phyloP scores from a whole-genome alignment of 2,329 filamentous ascomycete genomes.

The Ceratocystis alfenasii region DNA sequence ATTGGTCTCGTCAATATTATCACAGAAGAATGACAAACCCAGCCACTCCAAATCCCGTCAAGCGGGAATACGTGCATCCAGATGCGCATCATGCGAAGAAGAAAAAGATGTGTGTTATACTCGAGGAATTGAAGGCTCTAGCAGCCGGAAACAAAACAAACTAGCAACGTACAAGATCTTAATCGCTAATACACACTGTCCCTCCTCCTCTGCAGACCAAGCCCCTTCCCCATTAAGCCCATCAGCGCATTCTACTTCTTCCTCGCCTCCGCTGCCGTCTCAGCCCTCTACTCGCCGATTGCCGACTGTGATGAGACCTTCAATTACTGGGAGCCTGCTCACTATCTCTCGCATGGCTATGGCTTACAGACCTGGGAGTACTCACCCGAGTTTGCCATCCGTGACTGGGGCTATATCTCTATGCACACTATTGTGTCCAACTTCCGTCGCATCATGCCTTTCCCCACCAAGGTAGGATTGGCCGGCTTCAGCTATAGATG shows the following conservation, averaged over 20 bases:
- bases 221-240: slow-evolving; percentile 45
- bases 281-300: slow-evolving; percentile 76
- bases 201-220: slow-evolving; percentile 4
- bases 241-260: slow-evolving; percentile 73
- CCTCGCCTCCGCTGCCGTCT: slow-evolving; percentile 57
- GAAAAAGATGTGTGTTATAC: slow-evolving; percentile 35
- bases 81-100: slow-evolving; percentile 37
- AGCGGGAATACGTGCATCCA: slow-evolving; percentile 37
- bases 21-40: slow-evolving; percentile 11
- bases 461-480: slow-evolving; percentile 43
- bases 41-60: slow-evolving; percentile 26
- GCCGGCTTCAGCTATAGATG: background rate
- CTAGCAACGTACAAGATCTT: background rate
- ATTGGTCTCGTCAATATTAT: background rate
- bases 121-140: too few relatives aligned
- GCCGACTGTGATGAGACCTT: slow-evolving; percentile 98
- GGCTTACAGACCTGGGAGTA: slow-evolving; percentile 98
- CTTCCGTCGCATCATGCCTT: slow-evolving; percentile 50
- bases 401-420: slow-evolving; percentile 83
- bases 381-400: slow-evolving; percentile 84
- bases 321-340: slow-evolving; percentile 97
- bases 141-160: too few relatives aligned
- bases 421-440: slow-evolving; percentile 66
- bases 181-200: background rate
- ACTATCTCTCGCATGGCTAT: slow-evolving; percentile 86